These are phyloP conservation scores for Raffaelea arxii DNA, from an alignment of 2,329 filamentous ascomycete genomes.

Conservation along the genomic window DNA sequence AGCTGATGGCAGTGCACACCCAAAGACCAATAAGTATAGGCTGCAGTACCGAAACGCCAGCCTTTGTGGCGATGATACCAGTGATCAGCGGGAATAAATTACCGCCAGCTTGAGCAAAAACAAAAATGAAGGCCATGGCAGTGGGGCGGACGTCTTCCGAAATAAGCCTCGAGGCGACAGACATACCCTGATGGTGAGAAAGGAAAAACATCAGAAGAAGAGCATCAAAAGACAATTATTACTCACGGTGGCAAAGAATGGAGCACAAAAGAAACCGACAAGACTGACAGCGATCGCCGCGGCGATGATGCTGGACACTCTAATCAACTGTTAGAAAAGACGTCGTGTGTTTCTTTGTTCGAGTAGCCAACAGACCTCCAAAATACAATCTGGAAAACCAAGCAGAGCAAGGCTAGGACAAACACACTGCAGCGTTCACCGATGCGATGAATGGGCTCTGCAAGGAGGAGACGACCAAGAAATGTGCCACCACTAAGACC, in stretches of 20 bases:
- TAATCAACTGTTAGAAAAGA: constrained; percentile 9
- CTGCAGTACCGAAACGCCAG: constrained; percentile 28
- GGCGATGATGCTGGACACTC: constrained; percentile 33
- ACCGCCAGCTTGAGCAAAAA: constrained; percentile 45
- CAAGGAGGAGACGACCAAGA: constrained; percentile 45
- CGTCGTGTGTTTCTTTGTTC: not conserved
- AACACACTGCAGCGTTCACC: constrained; percentile 50
- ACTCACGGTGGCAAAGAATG: constrained; percentile 45
- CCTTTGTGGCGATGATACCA: constrained; percentile 35
- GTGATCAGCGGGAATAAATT: constrained; percentile 46
- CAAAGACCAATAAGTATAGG: constrained; percentile 28
- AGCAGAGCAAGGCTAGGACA: constrained; percentile 38
- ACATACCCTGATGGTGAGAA: constrained; percentile 32
- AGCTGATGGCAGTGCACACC: constrained; percentile 33
- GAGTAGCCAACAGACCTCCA: not conserved
- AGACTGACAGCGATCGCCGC: constrained; percentile 44
- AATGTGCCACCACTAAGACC: constrained; percentile 50
- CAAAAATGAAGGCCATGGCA: constrained; percentile 40
- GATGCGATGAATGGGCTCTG: constrained; percentile 48
- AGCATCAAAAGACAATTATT: not conserved
- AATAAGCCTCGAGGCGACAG: constrained; percentile 42
- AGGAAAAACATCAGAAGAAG: not conserved
- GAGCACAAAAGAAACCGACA: constrained; percentile 48
- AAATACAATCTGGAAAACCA: constrained; percentile 38
- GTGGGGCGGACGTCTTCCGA: constrained; percentile 24